Evolutionary conservation across 208 protist species (phyloP), one percentile per base, ranked within the genome.

Genomic region (Naegleria lovaniensis): DNA sequence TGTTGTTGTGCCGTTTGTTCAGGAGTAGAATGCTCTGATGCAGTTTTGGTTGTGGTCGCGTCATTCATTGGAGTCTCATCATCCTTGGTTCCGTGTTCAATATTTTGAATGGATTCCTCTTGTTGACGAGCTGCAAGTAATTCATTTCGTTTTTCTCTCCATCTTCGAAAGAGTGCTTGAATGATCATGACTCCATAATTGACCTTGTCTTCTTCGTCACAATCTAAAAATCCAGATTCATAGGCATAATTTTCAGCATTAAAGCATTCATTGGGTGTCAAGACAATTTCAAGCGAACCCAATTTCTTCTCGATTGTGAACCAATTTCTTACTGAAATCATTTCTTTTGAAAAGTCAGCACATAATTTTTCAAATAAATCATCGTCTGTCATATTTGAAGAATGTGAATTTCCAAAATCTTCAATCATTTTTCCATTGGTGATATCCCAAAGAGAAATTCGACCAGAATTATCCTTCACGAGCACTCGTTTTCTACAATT

Each of bases 301-400:
- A 88, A 58, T 38, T 88, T 88, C 11, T 29, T 88, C 15, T 88
- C n/a, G 38, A 88, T 15, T 4, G 85, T 58, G n/a, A 88, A 88
- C 85, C 85, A 88, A 58, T 58, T 88, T 7, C n/a, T 29, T 39
- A 88, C 43, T 9, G 85, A 29, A 15, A 58, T 33, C 9, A 58
- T 58, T 58, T 88, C 67, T 67, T 67, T 67, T 29, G 55, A 67
- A 67, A 67, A 67, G 19, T 67, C 55, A 29, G 11, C 22, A 29
- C 55, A 67, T 67, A 67, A 67, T 15, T 4, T 67, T 67, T 67
- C 83, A 36, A 87, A 87, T 51, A 87, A 51, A 84, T 84, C 38
- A 5, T 87, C 29, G 6, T 87, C 83, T 52, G 2, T 5, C 15
- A 51, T 40, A 22, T n/a, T n/a, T 58, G 55, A 29, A 19, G 11